Evolutionary conservation across 345 rosid species (phyloP).

Genomic region (Syzygium aqueum): DNA sequence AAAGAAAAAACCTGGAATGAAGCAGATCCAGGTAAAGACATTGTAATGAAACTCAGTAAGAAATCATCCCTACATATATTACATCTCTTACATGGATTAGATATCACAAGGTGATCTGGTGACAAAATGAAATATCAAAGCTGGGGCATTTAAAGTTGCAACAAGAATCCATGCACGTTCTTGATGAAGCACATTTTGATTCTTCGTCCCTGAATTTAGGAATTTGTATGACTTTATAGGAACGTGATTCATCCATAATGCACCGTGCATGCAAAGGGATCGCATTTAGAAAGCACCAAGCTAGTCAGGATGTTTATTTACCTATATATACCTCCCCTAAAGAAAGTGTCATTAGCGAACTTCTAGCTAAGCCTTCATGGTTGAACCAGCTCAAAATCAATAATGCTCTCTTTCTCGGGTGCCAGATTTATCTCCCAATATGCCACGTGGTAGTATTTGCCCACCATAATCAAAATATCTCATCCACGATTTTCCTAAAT

Average conservation of each 20-base stretch:
- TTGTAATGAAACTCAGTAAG: neutral
- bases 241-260: neutral
- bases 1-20: neutral
- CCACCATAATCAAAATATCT: neutral
- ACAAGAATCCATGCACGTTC: neutral
- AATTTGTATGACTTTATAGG: neutral
- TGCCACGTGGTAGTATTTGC: neutral
- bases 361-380: neutral
- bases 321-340: neutral
- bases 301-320: neutral
- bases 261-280: neutral
- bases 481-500: neutral
- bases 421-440: neutral
- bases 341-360: neutral
- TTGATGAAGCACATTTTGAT: neutral
- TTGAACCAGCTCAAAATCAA: neutral
- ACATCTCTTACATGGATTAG: neutral
- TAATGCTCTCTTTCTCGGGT: neutral
- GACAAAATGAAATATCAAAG: neutral
- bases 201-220: neutral
- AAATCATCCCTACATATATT: neutral
- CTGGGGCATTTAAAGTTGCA: neutral
- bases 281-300: neutral
- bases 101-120: neutral
- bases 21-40: neutral